These are phyloP conservation scores for Solanum habrochaites DNA, from an alignment of 257 asterid genomes.

Conservation along the genomic window DNA sequence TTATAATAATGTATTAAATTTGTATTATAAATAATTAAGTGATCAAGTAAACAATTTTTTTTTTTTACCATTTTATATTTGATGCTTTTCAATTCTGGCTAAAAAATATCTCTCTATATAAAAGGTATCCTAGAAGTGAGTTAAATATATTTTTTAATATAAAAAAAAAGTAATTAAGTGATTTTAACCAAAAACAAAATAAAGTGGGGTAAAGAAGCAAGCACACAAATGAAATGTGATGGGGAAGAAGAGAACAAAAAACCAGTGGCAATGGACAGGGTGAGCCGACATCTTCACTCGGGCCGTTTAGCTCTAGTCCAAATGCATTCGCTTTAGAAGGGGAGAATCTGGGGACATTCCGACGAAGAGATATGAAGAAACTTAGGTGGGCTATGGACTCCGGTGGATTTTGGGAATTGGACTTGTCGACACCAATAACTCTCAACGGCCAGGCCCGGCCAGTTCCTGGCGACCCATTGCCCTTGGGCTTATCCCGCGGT, in stretches of 20 bases:
- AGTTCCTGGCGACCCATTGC: slow-evolving; percentile 37
- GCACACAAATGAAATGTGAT: too few relatives aligned
- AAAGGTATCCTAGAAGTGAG: too few relatives aligned
- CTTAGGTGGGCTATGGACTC: slow-evolving; percentile 75
- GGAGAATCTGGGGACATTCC: background rate
- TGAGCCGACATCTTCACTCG: background rate
- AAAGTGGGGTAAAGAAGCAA: background rate
- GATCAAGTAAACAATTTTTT: too few relatives aligned
- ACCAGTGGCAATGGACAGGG: background rate
- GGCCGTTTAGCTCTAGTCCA: background rate
- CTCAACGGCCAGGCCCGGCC: slow-evolving; percentile 63
- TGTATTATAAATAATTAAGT: too few relatives aligned
- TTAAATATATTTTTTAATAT: too few relatives aligned
- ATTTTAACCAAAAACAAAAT: background rate
- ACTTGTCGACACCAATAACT: slow-evolving; percentile 62
- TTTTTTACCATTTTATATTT: too few relatives aligned
- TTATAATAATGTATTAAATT: too few relatives aligned
- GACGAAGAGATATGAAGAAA: slow-evolving; percentile 39
- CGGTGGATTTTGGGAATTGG: slow-evolving; percentile 68
- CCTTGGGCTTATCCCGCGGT: slow-evolving; percentile 64
- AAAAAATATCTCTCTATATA: too few relatives aligned
- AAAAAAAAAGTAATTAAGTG: too few relatives aligned
- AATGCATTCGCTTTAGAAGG: background rate
- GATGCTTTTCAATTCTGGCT: too few relatives aligned
- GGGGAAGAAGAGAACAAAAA: background rate